A percentile compares a stretch with the other conserved stretches of the same genome.
phyloP scores from a whole-genome alignment of 228 moss, liverwort and hornwort genomes.

The Sphagnum fallax region DNA sequence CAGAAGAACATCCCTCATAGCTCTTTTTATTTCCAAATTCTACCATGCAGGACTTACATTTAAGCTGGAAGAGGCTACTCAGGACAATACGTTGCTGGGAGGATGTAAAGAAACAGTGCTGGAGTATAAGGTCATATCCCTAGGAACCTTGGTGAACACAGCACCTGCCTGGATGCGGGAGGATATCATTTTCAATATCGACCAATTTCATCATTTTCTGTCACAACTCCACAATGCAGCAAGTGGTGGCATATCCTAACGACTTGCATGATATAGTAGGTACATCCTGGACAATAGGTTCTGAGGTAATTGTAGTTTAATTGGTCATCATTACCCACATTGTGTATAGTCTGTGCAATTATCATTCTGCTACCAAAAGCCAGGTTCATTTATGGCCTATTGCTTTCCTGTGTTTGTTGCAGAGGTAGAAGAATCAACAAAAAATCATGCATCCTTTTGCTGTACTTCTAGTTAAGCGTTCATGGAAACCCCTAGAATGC shows the following conservation, averaged over 20 bases:
- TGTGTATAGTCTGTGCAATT: too few species aligned
- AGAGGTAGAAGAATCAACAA: too few species aligned
- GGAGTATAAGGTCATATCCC: background rate
- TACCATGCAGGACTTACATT: background rate
- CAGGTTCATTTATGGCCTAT: too few species aligned
- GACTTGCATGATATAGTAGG: background rate
- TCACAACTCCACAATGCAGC: background rate
- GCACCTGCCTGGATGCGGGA: conserved; percentile 5
- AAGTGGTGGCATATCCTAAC: background rate
- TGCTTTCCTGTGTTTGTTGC: too few species aligned
- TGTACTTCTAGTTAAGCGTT: too few species aligned
- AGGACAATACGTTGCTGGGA: background rate
- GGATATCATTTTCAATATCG: background rate
- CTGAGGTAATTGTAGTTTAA: too few species aligned
- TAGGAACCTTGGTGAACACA: background rate
- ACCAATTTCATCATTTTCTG: background rate
- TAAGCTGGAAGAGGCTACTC: background rate
- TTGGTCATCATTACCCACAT: too few species aligned
- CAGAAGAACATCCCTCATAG: background rate
- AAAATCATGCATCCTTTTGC: too few species aligned
- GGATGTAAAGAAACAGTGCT: background rate
- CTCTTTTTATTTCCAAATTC: background rate
- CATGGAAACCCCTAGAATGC: too few species aligned
- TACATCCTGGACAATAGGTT: too few species aligned
- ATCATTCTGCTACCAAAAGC: too few species aligned